A percentile compares a stretch with the other conserved stretches of the same genome.
These are phyloP conservation scores for Eustoma russellianum DNA, from an alignment of 257 asterid species.

Conservation along the genomic window DNA sequence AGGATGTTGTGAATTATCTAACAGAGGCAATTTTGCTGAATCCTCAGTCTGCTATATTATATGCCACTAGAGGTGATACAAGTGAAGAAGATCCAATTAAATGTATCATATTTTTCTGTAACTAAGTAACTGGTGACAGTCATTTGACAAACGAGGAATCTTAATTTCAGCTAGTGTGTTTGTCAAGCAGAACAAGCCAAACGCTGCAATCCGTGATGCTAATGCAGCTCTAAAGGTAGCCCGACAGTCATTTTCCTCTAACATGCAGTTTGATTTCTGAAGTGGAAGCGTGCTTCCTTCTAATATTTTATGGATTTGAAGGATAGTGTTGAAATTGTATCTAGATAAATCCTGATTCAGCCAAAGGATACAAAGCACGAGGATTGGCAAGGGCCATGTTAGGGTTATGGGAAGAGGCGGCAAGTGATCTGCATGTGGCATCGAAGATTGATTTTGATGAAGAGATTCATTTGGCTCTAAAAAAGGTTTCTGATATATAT, in stretches of 20 bases:
- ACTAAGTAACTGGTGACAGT: slow-evolving; percentile 2
- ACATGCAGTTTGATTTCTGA: background rate
- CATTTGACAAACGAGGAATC: slow-evolving; percentile 2
- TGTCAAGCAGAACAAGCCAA: slow-evolving; percentile 61
- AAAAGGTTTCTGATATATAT: slow-evolving; percentile 29
- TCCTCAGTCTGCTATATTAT: slow-evolving; percentile 53
- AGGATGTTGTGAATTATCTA: slow-evolving; percentile 44
- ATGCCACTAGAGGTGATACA: slow-evolving; percentile 53
- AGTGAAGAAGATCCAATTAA: background rate
- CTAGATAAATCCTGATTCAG: slow-evolving; percentile 68
- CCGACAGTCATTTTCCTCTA: background rate
- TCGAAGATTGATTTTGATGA: slow-evolving; percentile 66
- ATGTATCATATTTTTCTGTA: slow-evolving; percentile 1
- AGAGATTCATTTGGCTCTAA: slow-evolving; percentile 46
- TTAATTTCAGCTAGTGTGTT: slow-evolving; percentile 41
- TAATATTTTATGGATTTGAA: slow-evolving; percentile 2
- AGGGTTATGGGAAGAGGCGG: slow-evolving; percentile 87
- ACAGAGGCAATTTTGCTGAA: slow-evolving; percentile 62
- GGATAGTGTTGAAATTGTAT: slow-evolving; percentile 8
- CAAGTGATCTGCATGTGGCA: slow-evolving; percentile 60
- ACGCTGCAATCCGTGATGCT: slow-evolving; percentile 76
- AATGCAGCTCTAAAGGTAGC: slow-evolving; percentile 66
- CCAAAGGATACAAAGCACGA: slow-evolving; percentile 75
- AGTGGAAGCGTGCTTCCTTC: background rate
- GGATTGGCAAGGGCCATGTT: slow-evolving; percentile 73